Evolutionary conservation across 2,329 filamentous ascomycete species (phyloP).

Genomic region (Penicillium sp.): DNA sequence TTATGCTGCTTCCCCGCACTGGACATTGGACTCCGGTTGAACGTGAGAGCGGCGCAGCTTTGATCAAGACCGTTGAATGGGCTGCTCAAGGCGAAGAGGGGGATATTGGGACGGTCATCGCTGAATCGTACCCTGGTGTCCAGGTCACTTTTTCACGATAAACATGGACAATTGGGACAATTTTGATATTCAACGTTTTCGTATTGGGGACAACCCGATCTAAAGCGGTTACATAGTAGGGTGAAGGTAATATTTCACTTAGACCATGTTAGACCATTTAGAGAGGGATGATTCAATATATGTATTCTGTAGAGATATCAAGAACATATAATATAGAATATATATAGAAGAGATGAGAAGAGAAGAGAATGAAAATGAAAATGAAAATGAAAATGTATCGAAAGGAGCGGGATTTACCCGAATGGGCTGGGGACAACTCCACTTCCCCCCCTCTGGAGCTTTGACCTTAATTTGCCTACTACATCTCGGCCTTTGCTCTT

Average conservation of each 20-base stretch:
- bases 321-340: background rate
- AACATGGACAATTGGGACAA: background rate
- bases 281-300: background rate
- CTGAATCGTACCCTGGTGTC: constrained; percentile 34
- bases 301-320: background rate
- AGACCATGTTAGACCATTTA: background rate
- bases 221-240: constrained; percentile 7
- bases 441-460: constrained; percentile 2
- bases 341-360: background rate
- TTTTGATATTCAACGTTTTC: background rate
- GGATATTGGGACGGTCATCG: constrained; percentile 31
- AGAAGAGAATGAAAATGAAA: no score
- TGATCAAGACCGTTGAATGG: constrained; percentile 44
- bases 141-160: constrained; percentile 34
- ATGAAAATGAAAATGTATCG: background rate
- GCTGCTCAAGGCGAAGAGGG: constrained; percentile 36
- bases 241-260: background rate
- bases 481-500: background rate
- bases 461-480: background rate
- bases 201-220: background rate
- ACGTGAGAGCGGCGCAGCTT: constrained; percentile 40
- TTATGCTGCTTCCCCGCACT: constrained; percentile 48
- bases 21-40: constrained; percentile 57
- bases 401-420: constrained; percentile 2
- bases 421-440: background rate